Base-by-base conservation (phyloP, 352 stramenopile genomes). In the Globisporangium nagaii region DNA sequence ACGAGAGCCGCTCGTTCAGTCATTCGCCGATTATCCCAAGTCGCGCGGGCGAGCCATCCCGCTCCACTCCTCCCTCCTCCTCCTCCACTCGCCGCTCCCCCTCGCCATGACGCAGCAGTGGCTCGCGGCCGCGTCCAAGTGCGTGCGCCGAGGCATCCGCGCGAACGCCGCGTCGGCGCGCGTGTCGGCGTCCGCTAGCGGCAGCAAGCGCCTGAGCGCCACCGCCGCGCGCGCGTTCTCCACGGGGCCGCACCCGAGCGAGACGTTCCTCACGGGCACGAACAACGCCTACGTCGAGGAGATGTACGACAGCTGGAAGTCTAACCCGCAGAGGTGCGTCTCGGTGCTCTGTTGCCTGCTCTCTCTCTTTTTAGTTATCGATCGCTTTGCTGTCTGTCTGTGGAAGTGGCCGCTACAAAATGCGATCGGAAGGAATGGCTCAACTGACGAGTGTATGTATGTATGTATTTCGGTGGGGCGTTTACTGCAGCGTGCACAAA, bases 271-370 rank as follows among this genome's bases (percentile, higher is more conserved):
- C 58, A 96, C 74, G 25, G 95, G 91, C 60, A 94, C 86, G 30
- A 98, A 96, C 43, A 94, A 91, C 52, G 70, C 98, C 28, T 99
- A 99, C 73, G 88, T 98, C 22, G 97, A 99, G 71, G 81, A 97
- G 59, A 99, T 99, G 97, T 98, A 98, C 65, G 79, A 94, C 44
- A 77, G 72, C 51, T 99, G 96, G 83, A 85, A 91, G 57, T 58
- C 65, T 37, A 84, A 99, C 75, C 94, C 94, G 0, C 68, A 74
- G 9, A 96, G 75, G 62, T 86, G 56, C 22, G 51, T 50, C 22
- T 19, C 17, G 28, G 3, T 19, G 19, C 20, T 20, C 27, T 4
- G 3, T 8, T 41, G 20, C 22, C 17, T 11, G 2, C 27, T 49
- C 13, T 6, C 13, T 56, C 24, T 10, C 8, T 46, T n/a, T n/a